Evolutionary conservation across 345 rosid species (phyloP), one percentile per base, ranked within the genome.

Genomic region (Iberis pinnata): DNA sequence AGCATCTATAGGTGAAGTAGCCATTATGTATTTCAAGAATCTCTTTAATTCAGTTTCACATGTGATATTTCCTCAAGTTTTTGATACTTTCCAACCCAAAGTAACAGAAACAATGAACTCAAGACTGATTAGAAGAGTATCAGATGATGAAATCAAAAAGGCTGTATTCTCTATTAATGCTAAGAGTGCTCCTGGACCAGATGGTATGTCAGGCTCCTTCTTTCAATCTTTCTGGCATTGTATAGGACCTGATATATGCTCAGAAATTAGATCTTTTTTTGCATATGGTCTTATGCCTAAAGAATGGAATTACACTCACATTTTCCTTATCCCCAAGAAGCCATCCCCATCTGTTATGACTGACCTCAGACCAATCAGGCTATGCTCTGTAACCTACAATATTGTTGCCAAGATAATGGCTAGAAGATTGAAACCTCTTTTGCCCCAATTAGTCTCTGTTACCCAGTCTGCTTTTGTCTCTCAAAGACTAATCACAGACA

Each of bases 31-130:
- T 17, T 40, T 40, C 12, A 0, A 8, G 0, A 2, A 36, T 5
- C 16, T 36, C 1, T 36, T 36, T 5, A 36, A 36, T 1, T 12
- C 8, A 0, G 12, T 16, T 12, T 1, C 3, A 4, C 8, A 15
- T 5, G 16, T 0, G 0, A 6, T 1, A 1, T 36, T n/a, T 36
- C 4, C 6, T 5, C 2, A 16, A n/a, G 0, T 12, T n/a, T 4
- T 36, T 36, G 25, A 22, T 6, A n/a, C n/a, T n/a, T n/a, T 36
- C 6, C 40, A 36, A 5, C 6, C 8, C 0, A n/a, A 1, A 2
- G 40, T 36, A 8, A 4, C 32, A 4, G 8, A 27, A 5, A 2
- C 7, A 4, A 27, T 7, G 9, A 6, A 27, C 8, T 4, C 5
- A 27, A 8, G 2, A 2, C 9, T 27, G 32, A 27, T 27, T 7